phyloP scores from a whole-genome alignment of 2,329 filamentous ascomycete genomes.

The Aspergillus jensenii region DNA sequence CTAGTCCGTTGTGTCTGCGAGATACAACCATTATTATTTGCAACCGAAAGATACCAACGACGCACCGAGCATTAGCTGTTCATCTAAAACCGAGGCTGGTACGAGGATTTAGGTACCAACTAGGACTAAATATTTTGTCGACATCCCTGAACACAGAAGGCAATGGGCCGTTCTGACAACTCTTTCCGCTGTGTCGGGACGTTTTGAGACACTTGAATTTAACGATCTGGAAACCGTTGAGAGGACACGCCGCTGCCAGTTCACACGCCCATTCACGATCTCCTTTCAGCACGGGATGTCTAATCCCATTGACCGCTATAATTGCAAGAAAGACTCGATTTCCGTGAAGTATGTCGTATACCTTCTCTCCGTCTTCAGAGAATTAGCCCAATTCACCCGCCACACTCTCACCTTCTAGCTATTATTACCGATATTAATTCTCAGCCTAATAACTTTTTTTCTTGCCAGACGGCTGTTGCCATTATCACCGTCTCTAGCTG shows the following conservation, averaged over 20 bases:
- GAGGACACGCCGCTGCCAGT: background rate
- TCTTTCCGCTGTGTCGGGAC: background rate
- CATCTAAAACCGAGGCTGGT: background rate
- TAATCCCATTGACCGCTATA: background rate
- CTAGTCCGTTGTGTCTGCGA: background rate
- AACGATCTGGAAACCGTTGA: no score
- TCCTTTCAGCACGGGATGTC: background rate
- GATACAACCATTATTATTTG: background rate
- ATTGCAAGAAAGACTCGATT: background rate
- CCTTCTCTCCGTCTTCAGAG: background rate
- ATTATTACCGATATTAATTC: background rate
- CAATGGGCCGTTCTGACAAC: slow-evolving; percentile 1
- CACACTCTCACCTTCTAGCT: background rate
- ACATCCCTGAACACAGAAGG: background rate
- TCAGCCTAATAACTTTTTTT: background rate
- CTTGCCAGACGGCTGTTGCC: background rate
- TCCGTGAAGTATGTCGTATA: slow-evolving; percentile 7
- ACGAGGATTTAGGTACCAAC: background rate
- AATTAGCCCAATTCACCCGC: background rate
- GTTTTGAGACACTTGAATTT: background rate
- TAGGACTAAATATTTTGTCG: background rate
- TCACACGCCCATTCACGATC: background rate
- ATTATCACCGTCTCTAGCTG: background rate
- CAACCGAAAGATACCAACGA: background rate
- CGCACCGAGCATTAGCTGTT: background rate